These are phyloP conservation scores for Fusarium concolor DNA, from an alignment of 2,329 filamentous ascomycete species.

Conservation along the genomic window DNA sequence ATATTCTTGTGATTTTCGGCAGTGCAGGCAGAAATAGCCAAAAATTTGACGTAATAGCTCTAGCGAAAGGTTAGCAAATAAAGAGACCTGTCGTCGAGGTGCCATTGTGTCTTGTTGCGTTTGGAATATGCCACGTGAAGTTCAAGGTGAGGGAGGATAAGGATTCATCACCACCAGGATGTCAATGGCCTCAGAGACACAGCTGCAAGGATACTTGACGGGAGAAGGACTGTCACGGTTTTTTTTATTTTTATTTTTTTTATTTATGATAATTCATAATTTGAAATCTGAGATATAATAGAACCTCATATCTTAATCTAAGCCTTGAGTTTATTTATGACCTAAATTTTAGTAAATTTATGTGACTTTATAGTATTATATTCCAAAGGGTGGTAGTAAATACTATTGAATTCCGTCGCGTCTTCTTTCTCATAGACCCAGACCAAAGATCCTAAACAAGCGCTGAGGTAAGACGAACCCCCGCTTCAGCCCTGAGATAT, in stretches of 20 bases:
- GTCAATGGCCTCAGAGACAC: neutral
- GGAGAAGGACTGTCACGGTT: neutral
- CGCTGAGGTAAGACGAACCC: constrained; percentile 18
- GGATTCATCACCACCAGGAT: neutral
- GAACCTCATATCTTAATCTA: neutral
- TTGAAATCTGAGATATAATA: neutral
- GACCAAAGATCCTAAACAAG: constrained; percentile 2
- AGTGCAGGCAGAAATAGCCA: constrained; percentile 9
- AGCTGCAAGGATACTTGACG: neutral
- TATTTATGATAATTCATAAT: neutral
- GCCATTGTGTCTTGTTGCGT: neutral
- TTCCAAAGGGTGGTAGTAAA: neutral
- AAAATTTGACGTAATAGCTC: constrained; percentile 8
- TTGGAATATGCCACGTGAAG: too few relatives aligned
- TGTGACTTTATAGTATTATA: too few relatives aligned
- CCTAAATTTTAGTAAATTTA: neutral
- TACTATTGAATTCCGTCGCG: neutral
- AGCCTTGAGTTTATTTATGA: neutral
- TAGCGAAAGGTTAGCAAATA: constrained; percentile 5
- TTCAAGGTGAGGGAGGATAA: too few relatives aligned
- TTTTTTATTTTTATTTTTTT: too few relatives aligned
- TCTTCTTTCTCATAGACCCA: neutral
- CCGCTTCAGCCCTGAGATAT: neutral
- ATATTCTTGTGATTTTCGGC: constrained; percentile 4
- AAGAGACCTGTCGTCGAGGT: neutral